These are phyloP conservation scores for Glycine tomentella DNA, from an alignment of 306 rosid species.

Conservation along the genomic window DNA sequence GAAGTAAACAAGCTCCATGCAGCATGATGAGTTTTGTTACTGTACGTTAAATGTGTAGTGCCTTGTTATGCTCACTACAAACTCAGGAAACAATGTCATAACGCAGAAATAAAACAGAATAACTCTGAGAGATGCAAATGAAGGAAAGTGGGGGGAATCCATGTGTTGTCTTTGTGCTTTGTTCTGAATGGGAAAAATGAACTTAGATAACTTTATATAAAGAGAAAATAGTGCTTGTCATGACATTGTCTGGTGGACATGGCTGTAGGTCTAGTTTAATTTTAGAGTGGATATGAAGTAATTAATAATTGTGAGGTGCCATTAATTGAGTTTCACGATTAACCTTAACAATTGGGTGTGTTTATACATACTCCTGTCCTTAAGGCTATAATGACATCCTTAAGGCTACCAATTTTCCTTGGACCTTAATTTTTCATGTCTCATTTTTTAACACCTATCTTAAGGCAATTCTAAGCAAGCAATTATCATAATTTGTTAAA, in stretches of 20 bases:
- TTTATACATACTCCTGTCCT: background rate
- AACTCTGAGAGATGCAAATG: conserved; percentile 49
- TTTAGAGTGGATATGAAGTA: conserved; percentile 85
- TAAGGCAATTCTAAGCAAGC: conserved; percentile 22
- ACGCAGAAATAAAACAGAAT: conserved; percentile 54
- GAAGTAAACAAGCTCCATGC: background rate
- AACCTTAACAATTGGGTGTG: conserved; percentile 34
- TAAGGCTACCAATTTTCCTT: conserved; percentile 7
- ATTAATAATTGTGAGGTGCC: conserved; percentile 51
- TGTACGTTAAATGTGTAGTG: conserved; percentile 81
- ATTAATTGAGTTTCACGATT: conserved; percentile 38
- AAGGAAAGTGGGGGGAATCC: conserved; percentile 44
- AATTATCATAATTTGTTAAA: background rate
- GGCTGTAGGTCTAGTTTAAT: conserved; percentile 74
- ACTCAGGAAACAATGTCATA: conserved; percentile 50
- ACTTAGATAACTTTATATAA: background rate
- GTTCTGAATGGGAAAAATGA: conserved; percentile 29
- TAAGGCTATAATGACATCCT: conserved; percentile 24
- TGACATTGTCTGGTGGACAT: conserved; percentile 41
- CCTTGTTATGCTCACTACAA: conserved; percentile 65
- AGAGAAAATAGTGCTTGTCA: background rate
- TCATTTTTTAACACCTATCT: background rate
- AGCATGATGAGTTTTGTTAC: conserved; percentile 22
- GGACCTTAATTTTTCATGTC: background rate
- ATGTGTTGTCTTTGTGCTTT: conserved; percentile 36